Evolutionary conservation across 192 early-diverging fungal species (phyloP).

Genomic region (Linnemannia zychae): DNA sequence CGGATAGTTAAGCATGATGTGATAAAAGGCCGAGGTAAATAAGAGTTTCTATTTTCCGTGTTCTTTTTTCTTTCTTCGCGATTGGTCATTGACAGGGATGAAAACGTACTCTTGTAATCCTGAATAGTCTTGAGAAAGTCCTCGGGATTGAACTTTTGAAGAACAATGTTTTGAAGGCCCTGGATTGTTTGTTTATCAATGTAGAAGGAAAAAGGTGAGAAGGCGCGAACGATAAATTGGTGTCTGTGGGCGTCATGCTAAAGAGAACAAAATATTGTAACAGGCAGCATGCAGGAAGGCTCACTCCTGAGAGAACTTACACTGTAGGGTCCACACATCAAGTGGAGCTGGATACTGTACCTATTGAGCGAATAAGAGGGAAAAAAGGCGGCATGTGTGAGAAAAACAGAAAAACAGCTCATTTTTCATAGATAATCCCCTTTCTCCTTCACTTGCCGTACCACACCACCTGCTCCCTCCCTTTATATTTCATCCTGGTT

Average conservation of each 20-base stretch:
- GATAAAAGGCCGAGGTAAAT: too few relatives aligned
- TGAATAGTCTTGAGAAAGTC: slow-evolving; percentile 64
- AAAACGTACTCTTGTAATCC: slow-evolving; percentile 55
- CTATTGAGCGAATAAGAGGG: not conserved
- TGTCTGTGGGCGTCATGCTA: not conserved
- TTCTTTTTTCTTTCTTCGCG: not conserved
- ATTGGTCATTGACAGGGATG: not conserved
- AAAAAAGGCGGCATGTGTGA: not conserved
- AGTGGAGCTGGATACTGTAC: slow-evolving; percentile 7
- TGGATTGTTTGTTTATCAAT: slow-evolving; percentile 6
- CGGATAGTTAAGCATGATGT: not conserved
- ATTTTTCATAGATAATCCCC: not conserved
- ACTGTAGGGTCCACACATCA: slow-evolving; percentile 3
- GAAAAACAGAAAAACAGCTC: too few relatives aligned
- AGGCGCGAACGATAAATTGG: not conserved
- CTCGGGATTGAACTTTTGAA: slow-evolving; percentile 70
- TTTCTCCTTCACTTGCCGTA: not conserved
- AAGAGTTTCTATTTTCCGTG: not conserved
- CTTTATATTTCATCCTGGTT: not conserved
- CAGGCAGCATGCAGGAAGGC: not conserved
- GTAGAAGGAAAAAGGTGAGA: not conserved
- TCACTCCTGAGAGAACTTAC: not conserved
- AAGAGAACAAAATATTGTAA: not conserved
- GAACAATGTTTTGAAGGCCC: slow-evolving; percentile 62
- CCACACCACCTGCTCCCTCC: not conserved